Evolutionary conservation across 2,329 filamentous ascomycete genomes (phyloP).

Genomic region (Tolypocladium amazonense): DNA sequence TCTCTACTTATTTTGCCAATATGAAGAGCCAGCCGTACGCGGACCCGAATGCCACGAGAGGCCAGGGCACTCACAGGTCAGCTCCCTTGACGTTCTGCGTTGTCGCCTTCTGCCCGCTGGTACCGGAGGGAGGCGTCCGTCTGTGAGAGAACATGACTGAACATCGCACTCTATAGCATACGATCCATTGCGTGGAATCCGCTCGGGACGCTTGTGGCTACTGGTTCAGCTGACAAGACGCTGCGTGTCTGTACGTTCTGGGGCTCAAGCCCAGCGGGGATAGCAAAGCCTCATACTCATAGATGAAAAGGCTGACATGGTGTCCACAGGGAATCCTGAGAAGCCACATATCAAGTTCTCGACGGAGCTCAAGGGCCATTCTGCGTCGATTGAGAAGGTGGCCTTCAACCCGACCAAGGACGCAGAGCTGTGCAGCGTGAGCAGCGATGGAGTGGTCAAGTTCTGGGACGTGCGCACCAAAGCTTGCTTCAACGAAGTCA

Average conservation of each 20-base stretch:
- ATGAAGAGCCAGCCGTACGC: conserved; percentile 64
- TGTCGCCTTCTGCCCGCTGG: neutral
- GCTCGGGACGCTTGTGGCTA: conserved; percentile 71
- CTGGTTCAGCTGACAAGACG: conserved; percentile 60
- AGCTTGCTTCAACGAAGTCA: conserved; percentile 58
- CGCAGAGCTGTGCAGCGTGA: conserved; percentile 65
- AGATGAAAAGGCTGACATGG: neutral
- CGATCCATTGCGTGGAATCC: conserved; percentile 86
- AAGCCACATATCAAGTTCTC: conserved; percentile 62
- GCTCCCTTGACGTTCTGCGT: conserved; percentile 14
- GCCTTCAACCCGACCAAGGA: conserved; percentile 71
- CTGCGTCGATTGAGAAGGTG: conserved; percentile 59
- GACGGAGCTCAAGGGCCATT: conserved; percentile 62
- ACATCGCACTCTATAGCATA: conserved; percentile 36
- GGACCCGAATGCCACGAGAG: conserved; percentile 45
- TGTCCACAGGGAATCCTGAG: conserved; percentile 60
- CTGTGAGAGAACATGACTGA: neutral
- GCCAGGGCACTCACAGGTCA: conserved; percentile 45
- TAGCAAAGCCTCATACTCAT: neutral
- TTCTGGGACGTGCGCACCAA: conserved; percentile 75
- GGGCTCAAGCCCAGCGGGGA: no score
- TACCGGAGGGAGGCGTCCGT: neutral
- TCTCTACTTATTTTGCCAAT: conserved; percentile 54
- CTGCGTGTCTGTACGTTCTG: conserved; percentile 57
- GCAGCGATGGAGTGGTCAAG: conserved; percentile 61